phyloP scores from a whole-genome alignment of 1,284 basidiomycete genomes.

The Rhodotorula sp. region DNA sequence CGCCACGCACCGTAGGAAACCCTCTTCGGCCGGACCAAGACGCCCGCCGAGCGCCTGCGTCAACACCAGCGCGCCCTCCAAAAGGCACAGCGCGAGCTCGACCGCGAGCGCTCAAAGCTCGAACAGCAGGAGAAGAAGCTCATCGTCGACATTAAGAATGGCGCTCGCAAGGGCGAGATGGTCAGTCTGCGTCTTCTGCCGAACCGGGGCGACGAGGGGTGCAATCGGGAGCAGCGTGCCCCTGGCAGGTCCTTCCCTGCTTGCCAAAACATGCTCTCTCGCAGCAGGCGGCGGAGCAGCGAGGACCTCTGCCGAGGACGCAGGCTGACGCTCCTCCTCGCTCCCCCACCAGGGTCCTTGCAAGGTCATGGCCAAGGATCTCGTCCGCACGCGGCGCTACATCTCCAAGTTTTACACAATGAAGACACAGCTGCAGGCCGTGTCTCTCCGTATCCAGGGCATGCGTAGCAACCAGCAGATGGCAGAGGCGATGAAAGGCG shows the following conservation, averaged over 20 bases:
- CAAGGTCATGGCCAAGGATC: conserved; percentile 99
- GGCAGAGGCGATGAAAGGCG: conserved; percentile 98
- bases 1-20: conserved; percentile 47
- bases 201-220: background rate
- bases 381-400: conserved; percentile 91
- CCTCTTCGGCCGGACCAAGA: conserved; percentile 88
- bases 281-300: no score
- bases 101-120: conserved; percentile 89
- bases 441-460: conserved; percentile 93
- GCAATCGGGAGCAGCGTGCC: no score
- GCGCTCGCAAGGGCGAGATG: conserved; percentile 93
- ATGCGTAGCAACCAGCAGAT: conserved; percentile 97
- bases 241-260: background rate
- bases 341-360: conserved; percentile 73
- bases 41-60: conserved; percentile 91
- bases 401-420: conserved; percentile 99
- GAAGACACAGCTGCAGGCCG: conserved; percentile 96
- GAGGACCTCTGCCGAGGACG: background rate
- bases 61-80: conserved; percentile 94
- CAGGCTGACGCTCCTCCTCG: background rate
- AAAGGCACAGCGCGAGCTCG: conserved; percentile 95
- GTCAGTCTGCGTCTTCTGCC: conserved; percentile 57
- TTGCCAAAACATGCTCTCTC: no score
- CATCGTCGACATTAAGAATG: conserved; percentile 88
- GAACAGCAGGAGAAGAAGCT: conserved; percentile 71